Evolutionary conservation across 164 flowering plant species (phyloP).

Genomic region (Aristolochia californica): DNA sequence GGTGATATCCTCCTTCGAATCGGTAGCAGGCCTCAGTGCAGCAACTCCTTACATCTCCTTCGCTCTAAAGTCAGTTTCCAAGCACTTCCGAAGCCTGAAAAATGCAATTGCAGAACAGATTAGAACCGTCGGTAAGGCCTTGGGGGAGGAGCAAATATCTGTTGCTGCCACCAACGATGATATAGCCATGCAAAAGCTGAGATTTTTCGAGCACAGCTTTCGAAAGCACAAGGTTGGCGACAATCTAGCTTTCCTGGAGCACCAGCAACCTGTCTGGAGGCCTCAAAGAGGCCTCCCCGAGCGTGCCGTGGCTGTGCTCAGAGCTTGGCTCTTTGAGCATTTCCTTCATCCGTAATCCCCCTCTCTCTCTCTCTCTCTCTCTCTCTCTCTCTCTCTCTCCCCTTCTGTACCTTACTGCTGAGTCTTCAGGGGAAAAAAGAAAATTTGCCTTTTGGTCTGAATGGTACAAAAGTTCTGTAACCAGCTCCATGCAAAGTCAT

Average conservation of each 20-base stretch:
- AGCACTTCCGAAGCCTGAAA: slow-evolving; percentile 51
- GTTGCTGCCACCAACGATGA: too few species aligned
- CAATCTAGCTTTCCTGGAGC: slow-evolving; percentile 27
- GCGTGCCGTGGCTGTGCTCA: slow-evolving; percentile 66
- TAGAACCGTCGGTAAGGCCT: slow-evolving; percentile 20
- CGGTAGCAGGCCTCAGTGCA: slow-evolving; percentile 65
- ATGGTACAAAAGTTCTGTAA: background rate
- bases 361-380: slow-evolving; percentile 10
- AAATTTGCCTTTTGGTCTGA: background rate
- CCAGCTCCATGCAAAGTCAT: background rate
- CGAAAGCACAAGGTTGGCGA: slow-evolving; percentile 24
- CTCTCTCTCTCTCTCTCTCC: slow-evolving; percentile 3
- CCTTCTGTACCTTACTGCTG: background rate
- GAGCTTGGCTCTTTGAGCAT: slow-evolving; percentile 94
- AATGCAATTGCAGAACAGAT: slow-evolving; percentile 60
- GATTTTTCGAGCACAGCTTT: slow-evolving; percentile 27
- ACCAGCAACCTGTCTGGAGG: slow-evolving; percentile 66
- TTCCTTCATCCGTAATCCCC: slow-evolving; percentile 82
- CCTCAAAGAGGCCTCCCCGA: slow-evolving; percentile 97
- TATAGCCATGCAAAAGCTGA: slow-evolving; percentile 19
- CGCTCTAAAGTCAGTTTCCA: slow-evolving; percentile 52
- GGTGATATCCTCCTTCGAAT: slow-evolving; percentile 76
- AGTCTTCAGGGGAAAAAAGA: background rate
- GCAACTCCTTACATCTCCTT: slow-evolving; percentile 64
- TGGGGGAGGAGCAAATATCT: slow-evolving; percentile 41